Evolutionary conservation across 2,329 filamentous ascomycete species (phyloP).

Genomic region (Colletotrichum nymphaeae): DNA sequence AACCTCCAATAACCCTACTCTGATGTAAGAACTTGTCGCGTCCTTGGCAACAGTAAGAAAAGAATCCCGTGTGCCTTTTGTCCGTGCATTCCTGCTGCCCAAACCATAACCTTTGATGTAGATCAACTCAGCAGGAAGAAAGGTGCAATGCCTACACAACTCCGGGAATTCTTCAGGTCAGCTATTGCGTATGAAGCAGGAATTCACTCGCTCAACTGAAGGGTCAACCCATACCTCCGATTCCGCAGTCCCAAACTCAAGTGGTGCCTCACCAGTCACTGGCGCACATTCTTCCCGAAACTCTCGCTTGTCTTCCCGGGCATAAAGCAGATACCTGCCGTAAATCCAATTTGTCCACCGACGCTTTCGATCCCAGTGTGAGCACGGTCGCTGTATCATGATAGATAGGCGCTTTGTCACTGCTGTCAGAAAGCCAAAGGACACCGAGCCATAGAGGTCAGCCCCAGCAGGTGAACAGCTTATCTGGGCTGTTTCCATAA

Average conservation of each 20-base stretch:
- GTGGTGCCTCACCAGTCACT: neutral
- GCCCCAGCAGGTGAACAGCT: neutral
- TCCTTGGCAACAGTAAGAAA: neutral
- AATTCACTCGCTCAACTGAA: neutral
- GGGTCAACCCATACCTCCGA: constrained; percentile 11
- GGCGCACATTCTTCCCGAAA: neutral
- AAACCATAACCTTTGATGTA: constrained; percentile 1
- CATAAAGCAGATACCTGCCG: neutral
- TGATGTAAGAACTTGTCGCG: neutral
- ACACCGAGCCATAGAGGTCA: constrained; percentile 1
- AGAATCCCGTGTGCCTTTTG: neutral
- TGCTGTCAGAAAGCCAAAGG: neutral
- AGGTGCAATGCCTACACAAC: neutral
- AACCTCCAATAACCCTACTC: neutral
- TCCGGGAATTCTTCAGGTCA: too few relatives aligned
- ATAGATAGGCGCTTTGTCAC: neutral
- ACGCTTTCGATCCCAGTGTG: neutral
- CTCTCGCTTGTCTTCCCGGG: neutral
- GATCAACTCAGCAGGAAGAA: neutral
- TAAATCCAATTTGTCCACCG: neutral
- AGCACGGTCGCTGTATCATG: constrained; percentile 7
- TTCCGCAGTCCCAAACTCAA: neutral
- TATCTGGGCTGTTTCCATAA: neutral
- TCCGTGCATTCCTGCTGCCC: neutral
- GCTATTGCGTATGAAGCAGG: neutral